Evolutionary conservation across 208 protist species (phyloP).

Genomic region (Lotmaria passim): DNA sequence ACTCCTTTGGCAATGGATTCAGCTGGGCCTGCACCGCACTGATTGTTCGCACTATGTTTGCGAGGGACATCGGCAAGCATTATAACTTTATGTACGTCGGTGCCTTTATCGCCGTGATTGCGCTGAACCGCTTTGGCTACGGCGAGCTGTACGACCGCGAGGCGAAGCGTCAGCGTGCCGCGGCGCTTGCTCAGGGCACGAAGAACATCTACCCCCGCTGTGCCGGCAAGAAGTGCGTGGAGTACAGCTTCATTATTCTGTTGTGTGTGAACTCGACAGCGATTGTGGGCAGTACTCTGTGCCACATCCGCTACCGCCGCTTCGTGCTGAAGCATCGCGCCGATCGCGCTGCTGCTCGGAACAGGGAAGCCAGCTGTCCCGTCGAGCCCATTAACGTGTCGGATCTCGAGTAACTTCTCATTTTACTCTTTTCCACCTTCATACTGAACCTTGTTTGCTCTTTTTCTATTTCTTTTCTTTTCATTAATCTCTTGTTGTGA

Average conservation of each 20-base stretch:
- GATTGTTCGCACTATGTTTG: conserved; percentile 47
- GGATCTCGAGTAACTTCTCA: not conserved
- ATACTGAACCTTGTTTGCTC: not conserved
- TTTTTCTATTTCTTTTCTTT: conserved; percentile 1
- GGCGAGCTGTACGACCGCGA: conserved; percentile 63
- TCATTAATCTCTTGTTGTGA: not conserved
- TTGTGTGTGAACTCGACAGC: conserved; percentile 56
- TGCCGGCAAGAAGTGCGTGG: conserved; percentile 46
- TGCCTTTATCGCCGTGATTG: conserved; percentile 56
- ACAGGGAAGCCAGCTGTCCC: not conserved
- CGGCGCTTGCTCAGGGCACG: conserved; percentile 18
- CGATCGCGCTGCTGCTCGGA: conserved; percentile 3
- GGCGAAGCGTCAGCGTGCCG: conserved; percentile 40
- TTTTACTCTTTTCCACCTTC: not conserved
- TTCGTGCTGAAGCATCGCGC: conserved; percentile 42
- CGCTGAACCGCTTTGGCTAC: conserved; percentile 69
- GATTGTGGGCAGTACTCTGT: conserved; percentile 38
- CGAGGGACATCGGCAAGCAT: conserved; percentile 75
- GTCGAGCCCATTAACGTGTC: not conserved
- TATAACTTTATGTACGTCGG: conserved; percentile 76
- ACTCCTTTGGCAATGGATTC: conserved; percentile 66
- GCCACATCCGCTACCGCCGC: conserved; percentile 56
- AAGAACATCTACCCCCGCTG: conserved; percentile 44
- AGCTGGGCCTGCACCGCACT: conserved; percentile 62
- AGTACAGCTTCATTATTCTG: conserved; percentile 45